phyloP scores from a whole-genome alignment of 1,139 yeast species.

The Yamadazyma spencermartinsiae region DNA sequence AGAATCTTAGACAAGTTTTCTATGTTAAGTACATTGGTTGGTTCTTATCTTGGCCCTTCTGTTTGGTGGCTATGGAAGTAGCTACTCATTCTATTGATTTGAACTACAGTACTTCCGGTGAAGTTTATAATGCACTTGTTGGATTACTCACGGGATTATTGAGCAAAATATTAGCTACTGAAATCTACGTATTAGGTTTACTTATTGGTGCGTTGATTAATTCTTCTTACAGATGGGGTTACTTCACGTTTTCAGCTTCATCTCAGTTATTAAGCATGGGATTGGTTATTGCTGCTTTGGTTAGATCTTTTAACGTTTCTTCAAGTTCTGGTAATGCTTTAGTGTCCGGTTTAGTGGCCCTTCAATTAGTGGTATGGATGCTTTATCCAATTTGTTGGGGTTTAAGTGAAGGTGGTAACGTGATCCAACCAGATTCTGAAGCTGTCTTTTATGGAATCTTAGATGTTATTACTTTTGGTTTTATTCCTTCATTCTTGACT shows the following conservation, averaged over 20 bases:
- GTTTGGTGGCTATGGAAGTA: slow-evolving; percentile 47
- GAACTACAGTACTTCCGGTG: slow-evolving; percentile 18
- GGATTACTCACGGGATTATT: slow-evolving; percentile 25
- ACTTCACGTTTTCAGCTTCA: slow-evolving; percentile 43
- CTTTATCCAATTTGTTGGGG: slow-evolving; percentile 64
- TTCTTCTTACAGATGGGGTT: slow-evolving; percentile 70
- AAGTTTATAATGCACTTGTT: slow-evolving; percentile 25
- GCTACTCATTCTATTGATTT: slow-evolving; percentile 38
- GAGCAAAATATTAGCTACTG: slow-evolving; percentile 42
- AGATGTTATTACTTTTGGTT: slow-evolving; percentile 48
- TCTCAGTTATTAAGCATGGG: slow-evolving; percentile 40
- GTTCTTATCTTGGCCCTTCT: slow-evolving; percentile 63
- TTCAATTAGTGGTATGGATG: slow-evolving; percentile 40
- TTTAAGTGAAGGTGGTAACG: slow-evolving; percentile 67
- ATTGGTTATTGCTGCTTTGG: slow-evolving; percentile 22
- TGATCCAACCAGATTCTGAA: slow-evolving; percentile 65
- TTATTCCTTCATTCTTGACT: slow-evolving; percentile 41
- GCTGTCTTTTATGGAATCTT: slow-evolving; percentile 65
- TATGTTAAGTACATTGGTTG: slow-evolving; percentile 68
- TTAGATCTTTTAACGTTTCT: slow-evolving; percentile 12
- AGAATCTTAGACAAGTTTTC: slow-evolving; percentile 55
- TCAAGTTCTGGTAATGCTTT: slow-evolving; percentile 14
- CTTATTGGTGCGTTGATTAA: slow-evolving; percentile 55
- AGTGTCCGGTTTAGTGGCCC: slow-evolving; percentile 29
- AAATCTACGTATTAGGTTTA: slow-evolving; percentile 52